Percentiles rank a stretch among this genome's conserved stretches.
Conservation (phyloP, 345 rosid species). For the Bruguiera sexangula region DNA sequence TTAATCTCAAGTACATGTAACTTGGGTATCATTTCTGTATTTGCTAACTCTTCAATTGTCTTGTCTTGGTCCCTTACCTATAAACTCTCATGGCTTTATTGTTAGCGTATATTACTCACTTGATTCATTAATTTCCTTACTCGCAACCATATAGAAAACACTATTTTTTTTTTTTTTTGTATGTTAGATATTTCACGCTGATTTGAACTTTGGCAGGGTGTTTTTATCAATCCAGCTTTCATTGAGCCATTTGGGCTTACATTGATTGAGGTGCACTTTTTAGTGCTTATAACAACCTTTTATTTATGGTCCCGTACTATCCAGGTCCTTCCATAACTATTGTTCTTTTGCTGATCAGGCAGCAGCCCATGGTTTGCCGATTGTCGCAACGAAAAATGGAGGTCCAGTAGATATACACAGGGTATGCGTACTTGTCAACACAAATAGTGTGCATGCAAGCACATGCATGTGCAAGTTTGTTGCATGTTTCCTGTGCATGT, state of each 20-base stretch:
- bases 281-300: background rate
- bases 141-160: background rate
- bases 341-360: constrained; percentile 50
- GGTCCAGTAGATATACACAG: constrained; percentile 96
- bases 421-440: constrained; percentile 40
- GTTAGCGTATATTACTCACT: background rate
- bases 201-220: constrained; percentile 61
- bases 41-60: constrained; percentile 8
- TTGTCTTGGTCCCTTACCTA: constrained; percentile 1
- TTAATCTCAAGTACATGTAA: constrained; percentile 2
- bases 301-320: background rate
- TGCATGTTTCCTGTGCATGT: background rate
- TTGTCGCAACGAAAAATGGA: constrained; percentile 96
- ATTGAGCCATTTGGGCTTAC: constrained; percentile 99
- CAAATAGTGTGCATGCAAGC: background rate
- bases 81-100: background rate
- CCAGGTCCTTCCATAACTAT: background rate
- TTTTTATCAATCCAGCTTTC: constrained; percentile 97
- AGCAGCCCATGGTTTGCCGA: constrained; percentile 95
- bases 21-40: background rate
- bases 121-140: background rate
- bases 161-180: background rate
- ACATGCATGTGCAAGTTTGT: too few species aligned
- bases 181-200: constrained; percentile 12
- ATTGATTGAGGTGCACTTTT: constrained; percentile 73